Evolutionary conservation across 257 asterid species (phyloP).

Genomic region (Linderniella brevidens): DNA sequence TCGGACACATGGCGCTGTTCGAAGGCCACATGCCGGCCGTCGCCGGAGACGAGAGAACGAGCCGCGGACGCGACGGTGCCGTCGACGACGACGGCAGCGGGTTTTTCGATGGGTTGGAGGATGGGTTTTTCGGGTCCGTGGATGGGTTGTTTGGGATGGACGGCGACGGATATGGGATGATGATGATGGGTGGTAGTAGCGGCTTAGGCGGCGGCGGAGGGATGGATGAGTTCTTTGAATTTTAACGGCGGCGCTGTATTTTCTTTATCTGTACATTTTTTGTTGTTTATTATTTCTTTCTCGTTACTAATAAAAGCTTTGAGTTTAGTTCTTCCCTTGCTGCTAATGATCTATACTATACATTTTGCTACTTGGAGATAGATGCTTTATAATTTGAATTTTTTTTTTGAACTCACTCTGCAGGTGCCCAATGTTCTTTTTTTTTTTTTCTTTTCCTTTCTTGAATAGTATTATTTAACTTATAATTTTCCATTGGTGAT

Average conservation of each 20-base stretch:
- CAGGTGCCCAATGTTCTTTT: too few species aligned
- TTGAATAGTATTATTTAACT: too few species aligned
- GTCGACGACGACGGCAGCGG: constrained; percentile 8
- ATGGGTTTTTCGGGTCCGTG: constrained; percentile 11
- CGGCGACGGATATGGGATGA: constrained; percentile 24
- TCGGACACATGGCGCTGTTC: constrained; percentile 75
- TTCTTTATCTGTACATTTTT: too few species aligned
- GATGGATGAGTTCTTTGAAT: constrained; percentile 30
- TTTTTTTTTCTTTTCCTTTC: too few species aligned
- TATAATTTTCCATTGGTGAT: too few species aligned
- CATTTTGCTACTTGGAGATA: too few species aligned
- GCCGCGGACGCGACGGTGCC: constrained; percentile 10
- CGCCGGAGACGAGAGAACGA: constrained; percentile 14
- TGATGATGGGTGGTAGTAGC: constrained; percentile 20
- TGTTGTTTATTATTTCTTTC: too few species aligned
- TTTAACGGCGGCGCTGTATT: constrained; percentile 12
- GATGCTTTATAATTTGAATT: too few species aligned
- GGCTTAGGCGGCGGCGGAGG: constrained; percentile 8
- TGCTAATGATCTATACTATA: too few species aligned
- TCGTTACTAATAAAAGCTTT: too few species aligned
- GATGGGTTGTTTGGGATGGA: constrained; percentile 25
- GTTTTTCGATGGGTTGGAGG: constrained; percentile 25
- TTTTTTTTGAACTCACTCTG: too few species aligned
- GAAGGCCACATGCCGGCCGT: constrained; percentile 94
- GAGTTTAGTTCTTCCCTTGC: too few species aligned